Percentiles rank a stretch among this genome's conserved stretches.
These are phyloP conservation scores for Salmacisia buchloeana DNA, from an alignment of 1,284 basidiomycete genomes.

Conservation along the genomic window DNA sequence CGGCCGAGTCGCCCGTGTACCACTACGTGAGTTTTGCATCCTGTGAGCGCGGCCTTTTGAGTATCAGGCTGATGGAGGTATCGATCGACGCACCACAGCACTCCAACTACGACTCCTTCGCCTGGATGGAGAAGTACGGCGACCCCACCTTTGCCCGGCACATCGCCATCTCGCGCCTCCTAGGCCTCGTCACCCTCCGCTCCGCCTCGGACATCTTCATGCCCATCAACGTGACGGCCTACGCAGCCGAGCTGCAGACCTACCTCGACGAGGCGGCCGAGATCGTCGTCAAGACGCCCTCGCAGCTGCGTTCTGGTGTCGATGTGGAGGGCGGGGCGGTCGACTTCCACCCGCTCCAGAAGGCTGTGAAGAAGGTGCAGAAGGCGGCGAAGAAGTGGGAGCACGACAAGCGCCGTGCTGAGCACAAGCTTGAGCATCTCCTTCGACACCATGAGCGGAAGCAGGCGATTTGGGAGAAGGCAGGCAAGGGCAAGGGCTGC, in stretches of 20 bases:
- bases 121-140: conserved; percentile 69
- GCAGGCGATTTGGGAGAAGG: too few species aligned
- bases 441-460: conserved; percentile 5
- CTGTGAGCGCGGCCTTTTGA: background rate
- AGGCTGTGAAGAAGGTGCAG: conserved; percentile 18
- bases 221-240: conserved; percentile 66
- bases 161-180: conserved; percentile 61
- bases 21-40: conserved; percentile 58
- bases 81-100: conserved; percentile 54
- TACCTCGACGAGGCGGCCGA: conserved; percentile 29
- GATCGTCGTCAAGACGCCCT: conserved; percentile 14
- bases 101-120: conserved; percentile 67
- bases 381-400: conserved; percentile 18
- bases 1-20: conserved; percentile 61
- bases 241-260: conserved; percentile 24
- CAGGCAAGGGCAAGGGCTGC: too few species aligned
- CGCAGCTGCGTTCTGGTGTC: background rate
- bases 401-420: conserved; percentile 11
- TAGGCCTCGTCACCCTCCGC: conserved; percentile 57
- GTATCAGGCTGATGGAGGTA: background rate
- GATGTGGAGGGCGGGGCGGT: background rate
- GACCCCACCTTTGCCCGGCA: conserved; percentile 72
- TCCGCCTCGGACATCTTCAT: conserved; percentile 60
- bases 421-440: conserved; percentile 13
- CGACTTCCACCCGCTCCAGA: conserved; percentile 15